A percentile compares a stretch with the other conserved stretches of the same genome.
These are phyloP conservation scores for Blastobotrys peoriensis DNA, from an alignment of 805 yeast species.

Conservation along the genomic window DNA sequence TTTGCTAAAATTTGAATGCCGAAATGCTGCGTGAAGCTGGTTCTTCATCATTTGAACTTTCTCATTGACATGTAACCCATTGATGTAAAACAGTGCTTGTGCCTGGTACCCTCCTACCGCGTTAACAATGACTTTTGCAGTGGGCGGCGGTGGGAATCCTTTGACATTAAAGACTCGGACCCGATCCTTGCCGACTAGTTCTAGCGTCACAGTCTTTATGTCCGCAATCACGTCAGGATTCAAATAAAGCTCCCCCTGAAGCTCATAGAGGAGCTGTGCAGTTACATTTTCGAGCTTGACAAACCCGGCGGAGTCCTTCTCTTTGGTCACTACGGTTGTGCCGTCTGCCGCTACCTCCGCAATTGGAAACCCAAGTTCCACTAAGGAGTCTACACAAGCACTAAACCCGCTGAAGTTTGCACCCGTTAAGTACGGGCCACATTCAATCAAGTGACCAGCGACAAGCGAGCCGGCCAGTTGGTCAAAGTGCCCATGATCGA, in stretches of 20 bases:
- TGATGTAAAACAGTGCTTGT: not conserved
- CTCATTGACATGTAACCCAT: not conserved
- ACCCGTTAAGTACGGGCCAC: slow-evolving; percentile 21
- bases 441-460: slow-evolving; percentile 24
- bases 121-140: not conserved
- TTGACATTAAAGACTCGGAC: not conserved
- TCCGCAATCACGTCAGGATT: slow-evolving; percentile 23
- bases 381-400: slow-evolving; percentile 11
- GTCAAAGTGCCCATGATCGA: slow-evolving; percentile 17
- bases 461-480: slow-evolving; percentile 20
- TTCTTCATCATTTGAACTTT: not conserved
- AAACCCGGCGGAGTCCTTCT: slow-evolving; percentile 15
- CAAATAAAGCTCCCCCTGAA: slow-evolving; percentile 23
- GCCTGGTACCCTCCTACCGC: not conserved
- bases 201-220: slow-evolving; percentile 12
- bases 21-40: not conserved
- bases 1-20: not conserved
- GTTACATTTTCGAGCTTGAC: slow-evolving; percentile 17
- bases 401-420: slow-evolving; percentile 22
- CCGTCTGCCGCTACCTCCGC: slow-evolving; percentile 19
- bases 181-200: not conserved
- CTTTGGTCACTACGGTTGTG: slow-evolving; percentile 19
- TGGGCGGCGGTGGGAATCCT: not conserved
- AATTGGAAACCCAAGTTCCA: slow-evolving; percentile 21
- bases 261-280: slow-evolving; percentile 21